Conservation (phyloP, 768 basidiomycete species). For the Lactarius deliciosus region DNA sequence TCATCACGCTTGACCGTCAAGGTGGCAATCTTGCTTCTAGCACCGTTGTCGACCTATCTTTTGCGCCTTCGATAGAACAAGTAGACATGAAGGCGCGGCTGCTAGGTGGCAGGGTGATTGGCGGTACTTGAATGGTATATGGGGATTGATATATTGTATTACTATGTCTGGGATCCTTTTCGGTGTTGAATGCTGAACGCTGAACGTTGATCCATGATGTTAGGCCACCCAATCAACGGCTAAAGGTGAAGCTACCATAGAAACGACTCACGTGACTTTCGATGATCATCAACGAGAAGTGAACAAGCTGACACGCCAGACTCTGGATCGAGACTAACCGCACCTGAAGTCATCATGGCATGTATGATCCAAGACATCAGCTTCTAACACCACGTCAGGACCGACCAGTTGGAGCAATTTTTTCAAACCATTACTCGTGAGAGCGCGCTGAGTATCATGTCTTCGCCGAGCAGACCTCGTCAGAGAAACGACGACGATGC, state of each 20-base stretch:
- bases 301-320: constrained; percentile 78
- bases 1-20: constrained; percentile 59
- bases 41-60: constrained; percentile 11
- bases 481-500: no score
- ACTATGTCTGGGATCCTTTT: not conserved
- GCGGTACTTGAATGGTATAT: constrained; percentile 1
- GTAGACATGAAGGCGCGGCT: constrained; percentile 35
- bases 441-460: no score
- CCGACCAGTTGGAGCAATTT: no score
- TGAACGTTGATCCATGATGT: not conserved
- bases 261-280: constrained; percentile 26
- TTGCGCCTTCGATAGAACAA: not conserved
- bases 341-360: no score
- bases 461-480: no score
- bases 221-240: not conserved
- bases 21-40: constrained; percentile 48
- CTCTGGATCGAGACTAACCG: constrained; percentile 59
- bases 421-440: no score
- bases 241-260: no score
- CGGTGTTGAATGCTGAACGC: not conserved
- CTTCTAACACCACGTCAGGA: no score
- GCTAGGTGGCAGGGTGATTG: constrained; percentile 37
- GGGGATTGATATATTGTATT: constrained; percentile 18
- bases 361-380: no score
- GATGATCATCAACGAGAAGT: constrained; percentile 28